Evolutionary conservation across 495 filamentous ascomycete species (phyloP).

Genomic region (Trypethelium eluteriae): DNA sequence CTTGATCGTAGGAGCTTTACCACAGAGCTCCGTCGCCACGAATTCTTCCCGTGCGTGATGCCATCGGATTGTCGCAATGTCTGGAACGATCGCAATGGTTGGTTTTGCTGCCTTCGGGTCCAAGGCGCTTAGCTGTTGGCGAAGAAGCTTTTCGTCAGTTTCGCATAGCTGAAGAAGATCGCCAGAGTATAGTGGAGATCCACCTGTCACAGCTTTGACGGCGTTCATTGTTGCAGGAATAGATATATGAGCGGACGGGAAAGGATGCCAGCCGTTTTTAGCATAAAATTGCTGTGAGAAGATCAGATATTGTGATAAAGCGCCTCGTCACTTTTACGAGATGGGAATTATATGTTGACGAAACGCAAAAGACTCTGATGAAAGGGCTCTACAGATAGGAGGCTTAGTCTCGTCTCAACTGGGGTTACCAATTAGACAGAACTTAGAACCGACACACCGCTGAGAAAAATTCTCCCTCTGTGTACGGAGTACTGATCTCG

Average conservation of each 20-base stretch:
- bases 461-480: too few relatives aligned
- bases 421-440: not conserved
- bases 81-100: conserved; percentile 61
- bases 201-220: conserved; percentile 25
- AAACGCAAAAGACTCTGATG: too few relatives aligned
- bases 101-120: conserved; percentile 32
- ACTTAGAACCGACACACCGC: too few relatives aligned
- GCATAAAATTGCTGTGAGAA: conserved; percentile 64
- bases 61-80: conserved; percentile 69
- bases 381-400: too few relatives aligned
- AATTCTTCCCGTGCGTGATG: conserved; percentile 84
- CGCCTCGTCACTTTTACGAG: not conserved
- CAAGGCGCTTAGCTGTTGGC: conserved; percentile 30
- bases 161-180: conserved; percentile 52
- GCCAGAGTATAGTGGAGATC: conserved; percentile 32
- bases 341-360: too few relatives aligned
- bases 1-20: conserved; percentile 50
- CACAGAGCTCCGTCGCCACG: conserved; percentile 51
- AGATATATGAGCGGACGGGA: conserved; percentile 60
- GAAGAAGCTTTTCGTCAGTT: conserved; percentile 48
- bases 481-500: too few relatives aligned
- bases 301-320: not conserved
- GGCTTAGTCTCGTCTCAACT: not conserved
- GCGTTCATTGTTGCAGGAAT: conserved; percentile 44
- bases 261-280: conserved; percentile 69